phyloP scores from a whole-genome alignment of 2,329 filamentous ascomycete genomes.

The Neopestalotiopsis sp. region DNA sequence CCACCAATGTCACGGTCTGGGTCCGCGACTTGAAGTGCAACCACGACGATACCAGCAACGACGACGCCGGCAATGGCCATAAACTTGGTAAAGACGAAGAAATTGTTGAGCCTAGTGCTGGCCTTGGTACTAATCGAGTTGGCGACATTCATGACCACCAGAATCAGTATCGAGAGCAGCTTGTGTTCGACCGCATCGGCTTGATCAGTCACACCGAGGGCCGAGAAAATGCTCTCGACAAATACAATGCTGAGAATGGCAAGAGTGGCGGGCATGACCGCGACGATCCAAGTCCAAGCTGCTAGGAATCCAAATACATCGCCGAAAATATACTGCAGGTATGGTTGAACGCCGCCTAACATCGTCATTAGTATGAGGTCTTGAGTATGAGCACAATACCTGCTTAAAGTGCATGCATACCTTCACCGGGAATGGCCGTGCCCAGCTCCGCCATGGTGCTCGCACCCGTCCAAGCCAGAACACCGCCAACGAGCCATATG shows the following conservation, averaged over 20 bases:
- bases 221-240: constrained; percentile 63
- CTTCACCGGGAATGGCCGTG: constrained; percentile 66
- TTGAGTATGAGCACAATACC: neutral
- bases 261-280: constrained; percentile 68
- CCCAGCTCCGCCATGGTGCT: constrained; percentile 68
- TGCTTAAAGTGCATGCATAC: constrained; percentile 33
- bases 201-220: constrained; percentile 51
- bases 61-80: constrained; percentile 53
- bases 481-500: constrained; percentile 66
- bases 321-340: constrained; percentile 65
- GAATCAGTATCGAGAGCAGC: constrained; percentile 53
- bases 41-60: constrained; percentile 53
- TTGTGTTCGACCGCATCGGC: constrained; percentile 53
- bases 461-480: constrained; percentile 69
- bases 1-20: constrained; percentile 48
- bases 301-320: constrained; percentile 67
- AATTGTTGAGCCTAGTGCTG: constrained; percentile 59
- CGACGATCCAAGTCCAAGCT: constrained; percentile 70
- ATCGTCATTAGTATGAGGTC: constrained; percentile 17
- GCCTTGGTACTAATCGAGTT: constrained; percentile 63
- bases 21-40: constrained; percentile 44
- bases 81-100: constrained; percentile 63
- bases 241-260: constrained; percentile 71
- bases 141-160: constrained; percentile 52
- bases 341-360: constrained; percentile 65